These are phyloP conservation scores for Lobosporangium transversale DNA, from an alignment of 192 early-diverging fungal species.

Conservation along the genomic window DNA sequence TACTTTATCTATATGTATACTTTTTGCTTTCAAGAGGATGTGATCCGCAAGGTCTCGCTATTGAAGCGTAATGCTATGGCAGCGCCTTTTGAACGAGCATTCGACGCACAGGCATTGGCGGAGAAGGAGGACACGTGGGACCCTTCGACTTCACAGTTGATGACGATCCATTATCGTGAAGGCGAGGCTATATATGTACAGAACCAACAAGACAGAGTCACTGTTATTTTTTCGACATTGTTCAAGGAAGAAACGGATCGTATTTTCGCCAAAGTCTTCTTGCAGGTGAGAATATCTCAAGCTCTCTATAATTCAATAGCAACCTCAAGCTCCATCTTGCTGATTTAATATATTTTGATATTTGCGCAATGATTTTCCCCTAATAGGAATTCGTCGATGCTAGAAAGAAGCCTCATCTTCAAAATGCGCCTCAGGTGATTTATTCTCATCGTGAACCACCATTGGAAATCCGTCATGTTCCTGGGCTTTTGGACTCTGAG, in stretches of 20 bases:
- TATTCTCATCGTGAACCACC: conserved; percentile 94
- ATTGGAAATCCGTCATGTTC: conserved; percentile 87
- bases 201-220: conserved; percentile 92
- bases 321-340: neutral
- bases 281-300: conserved; percentile 76
- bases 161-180: conserved; percentile 94
- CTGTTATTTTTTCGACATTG: conserved; percentile 95
- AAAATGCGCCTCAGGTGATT: conserved; percentile 97
- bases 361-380: no score
- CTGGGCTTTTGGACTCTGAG: conserved; percentile 79
- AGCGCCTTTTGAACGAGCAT: conserved; percentile 92
- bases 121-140: conserved; percentile 76
- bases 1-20: no score
- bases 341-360: no score
- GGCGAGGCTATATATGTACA: conserved; percentile 94
- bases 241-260: conserved; percentile 99
- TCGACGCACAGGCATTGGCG: conserved; percentile 81
- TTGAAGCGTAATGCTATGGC: conserved; percentile 96
- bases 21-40: no score
- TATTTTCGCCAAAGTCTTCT: conserved; percentile 95
- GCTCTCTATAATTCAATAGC: neutral
- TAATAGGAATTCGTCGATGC: conserved; percentile 97
- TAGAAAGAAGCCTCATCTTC: conserved; percentile 85
- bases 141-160: conserved; percentile 74
- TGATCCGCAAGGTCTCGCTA: conserved; percentile 86